Percentiles rank a stretch among this genome's conserved stretches.
These are phyloP conservation scores for Populus euphratica DNA, from an alignment of 345 rosid genomes.

Conservation along the genomic window DNA sequence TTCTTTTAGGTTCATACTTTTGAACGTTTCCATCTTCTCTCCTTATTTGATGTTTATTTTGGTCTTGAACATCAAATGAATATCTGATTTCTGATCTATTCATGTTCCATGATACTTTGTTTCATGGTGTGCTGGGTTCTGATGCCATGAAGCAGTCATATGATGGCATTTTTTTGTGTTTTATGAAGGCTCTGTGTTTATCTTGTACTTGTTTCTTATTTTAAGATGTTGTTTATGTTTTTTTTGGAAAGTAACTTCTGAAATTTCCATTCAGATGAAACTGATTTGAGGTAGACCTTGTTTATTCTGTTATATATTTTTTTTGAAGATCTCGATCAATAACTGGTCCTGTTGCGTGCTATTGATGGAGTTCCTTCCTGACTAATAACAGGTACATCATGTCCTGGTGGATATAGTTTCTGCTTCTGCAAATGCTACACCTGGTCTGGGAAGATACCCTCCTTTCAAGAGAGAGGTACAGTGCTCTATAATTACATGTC, in stretches of 20 bases:
- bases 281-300: background rate
- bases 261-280: background rate
- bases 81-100: background rate
- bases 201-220: background rate
- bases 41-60: background rate
- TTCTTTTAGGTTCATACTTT: background rate
- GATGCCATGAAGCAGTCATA: background rate
- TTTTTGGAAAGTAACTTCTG: background rate
- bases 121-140: background rate
- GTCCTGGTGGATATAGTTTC: conserved; percentile 87
- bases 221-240: background rate
- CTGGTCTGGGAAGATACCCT: conserved; percentile 97
- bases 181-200: background rate
- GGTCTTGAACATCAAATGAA: background rate
- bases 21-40: background rate
- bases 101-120: background rate
- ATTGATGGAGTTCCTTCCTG: background rate
- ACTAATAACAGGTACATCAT: conserved; percentile 65
- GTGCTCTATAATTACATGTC: background rate
- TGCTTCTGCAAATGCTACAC: conserved; percentile 86
- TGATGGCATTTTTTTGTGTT: background rate
- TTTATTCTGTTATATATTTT: background rate
- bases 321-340: background rate
- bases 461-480: conserved; percentile 92
- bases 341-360: background rate